A percentile compares a stretch with the other conserved stretches of the same genome.
phyloP scores from a whole-genome alignment of 2,329 filamentous ascomycete species.

The Cephalotrichum gorgonifer region DNA sequence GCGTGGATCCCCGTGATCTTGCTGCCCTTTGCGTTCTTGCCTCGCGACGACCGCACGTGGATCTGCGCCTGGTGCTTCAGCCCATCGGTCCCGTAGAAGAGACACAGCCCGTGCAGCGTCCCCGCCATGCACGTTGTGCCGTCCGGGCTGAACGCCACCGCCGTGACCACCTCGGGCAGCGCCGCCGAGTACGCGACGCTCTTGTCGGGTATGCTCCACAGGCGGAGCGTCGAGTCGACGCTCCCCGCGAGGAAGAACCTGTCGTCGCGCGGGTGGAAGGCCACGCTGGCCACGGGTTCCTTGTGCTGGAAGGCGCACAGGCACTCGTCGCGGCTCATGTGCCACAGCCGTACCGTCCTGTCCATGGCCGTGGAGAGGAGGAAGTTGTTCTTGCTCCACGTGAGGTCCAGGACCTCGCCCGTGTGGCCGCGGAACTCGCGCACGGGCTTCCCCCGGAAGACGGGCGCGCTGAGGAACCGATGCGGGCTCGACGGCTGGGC shows the following conservation, averaged over 20 bases:
- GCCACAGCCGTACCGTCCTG: slow-evolving; percentile 92
- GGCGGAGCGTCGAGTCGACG: slow-evolving; percentile 72
- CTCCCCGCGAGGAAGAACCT: slow-evolving; percentile 94
- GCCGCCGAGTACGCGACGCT: slow-evolving; percentile 74
- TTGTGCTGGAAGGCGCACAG: slow-evolving; percentile 90
- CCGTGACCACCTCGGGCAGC: slow-evolving; percentile 80
- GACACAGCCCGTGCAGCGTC: slow-evolving; percentile 71
- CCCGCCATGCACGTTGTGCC: slow-evolving; percentile 85
- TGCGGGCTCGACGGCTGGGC: slow-evolving; percentile 28
- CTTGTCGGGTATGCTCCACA: slow-evolving; percentile 98
- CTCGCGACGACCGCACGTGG: slow-evolving; percentile 84
- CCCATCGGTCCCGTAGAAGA: slow-evolving; percentile 89
- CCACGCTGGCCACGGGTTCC: slow-evolving; percentile 89
- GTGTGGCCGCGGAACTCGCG: slow-evolving; percentile 77
- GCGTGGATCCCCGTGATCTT: slow-evolving; percentile 95
- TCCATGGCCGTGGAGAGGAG: slow-evolving; percentile 95
- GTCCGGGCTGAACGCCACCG: slow-evolving; percentile 87
- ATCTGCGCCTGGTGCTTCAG: slow-evolving; percentile 76
- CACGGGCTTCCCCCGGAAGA: slow-evolving; percentile 71
- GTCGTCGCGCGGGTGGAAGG: slow-evolving; percentile 90
- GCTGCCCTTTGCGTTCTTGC: slow-evolving; percentile 89
- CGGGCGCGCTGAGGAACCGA: slow-evolving; percentile 72
- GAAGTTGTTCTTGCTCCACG: slow-evolving; percentile 99
- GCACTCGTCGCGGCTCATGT: slow-evolving; percentile 74
- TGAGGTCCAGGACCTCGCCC: slow-evolving; percentile 78